A percentile compares a stretch with the other conserved stretches of the same genome.
phyloP scores from a whole-genome alignment of 1,139 yeast genomes.

The Pichia sp. region DNA sequence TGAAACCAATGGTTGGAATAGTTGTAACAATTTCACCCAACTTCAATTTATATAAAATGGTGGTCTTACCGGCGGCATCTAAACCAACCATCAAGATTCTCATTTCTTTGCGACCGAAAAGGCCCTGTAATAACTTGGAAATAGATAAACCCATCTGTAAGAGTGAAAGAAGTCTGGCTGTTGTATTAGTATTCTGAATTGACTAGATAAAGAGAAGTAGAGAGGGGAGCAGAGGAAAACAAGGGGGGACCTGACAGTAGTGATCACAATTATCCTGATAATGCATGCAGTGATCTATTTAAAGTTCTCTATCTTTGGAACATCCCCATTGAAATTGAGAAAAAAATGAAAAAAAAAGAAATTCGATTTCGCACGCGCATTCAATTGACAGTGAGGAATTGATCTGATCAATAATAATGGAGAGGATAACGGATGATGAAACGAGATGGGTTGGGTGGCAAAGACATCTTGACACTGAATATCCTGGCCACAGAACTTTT shows the following conservation, averaged over 20 bases:
- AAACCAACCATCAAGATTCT: constrained; percentile 93
- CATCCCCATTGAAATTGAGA: neutral
- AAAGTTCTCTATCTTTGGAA: neutral
- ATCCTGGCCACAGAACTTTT: too few species aligned
- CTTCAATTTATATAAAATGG: constrained; percentile 83
- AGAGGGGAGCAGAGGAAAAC: neutral
- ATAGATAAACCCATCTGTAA: constrained; percentile 77
- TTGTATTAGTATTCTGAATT: constrained; percentile 9
- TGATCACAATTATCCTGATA: neutral
- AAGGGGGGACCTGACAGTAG: neutral
- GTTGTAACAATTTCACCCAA: constrained; percentile 92
- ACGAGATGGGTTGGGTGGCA: too few species aligned
- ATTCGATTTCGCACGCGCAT: constrained; percentile 4
- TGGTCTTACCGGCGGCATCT: constrained; percentile 90
- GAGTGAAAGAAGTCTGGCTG: neutral
- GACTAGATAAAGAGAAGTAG: neutral
- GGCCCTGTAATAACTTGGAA: constrained; percentile 84
- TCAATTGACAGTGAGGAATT: constrained; percentile 3
- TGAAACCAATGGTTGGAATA: constrained; percentile 91
- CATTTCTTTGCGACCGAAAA: constrained; percentile 78
- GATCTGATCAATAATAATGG: neutral
- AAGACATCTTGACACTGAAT: too few species aligned
- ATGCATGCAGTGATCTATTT: neutral
- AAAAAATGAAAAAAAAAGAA: neutral
- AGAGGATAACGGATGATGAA: neutral